Evolutionary conservation across 2,329 filamentous ascomycete species (phyloP), one percentile per base, ranked within the genome.

Genomic region (Metarhizium humberi): DNA sequence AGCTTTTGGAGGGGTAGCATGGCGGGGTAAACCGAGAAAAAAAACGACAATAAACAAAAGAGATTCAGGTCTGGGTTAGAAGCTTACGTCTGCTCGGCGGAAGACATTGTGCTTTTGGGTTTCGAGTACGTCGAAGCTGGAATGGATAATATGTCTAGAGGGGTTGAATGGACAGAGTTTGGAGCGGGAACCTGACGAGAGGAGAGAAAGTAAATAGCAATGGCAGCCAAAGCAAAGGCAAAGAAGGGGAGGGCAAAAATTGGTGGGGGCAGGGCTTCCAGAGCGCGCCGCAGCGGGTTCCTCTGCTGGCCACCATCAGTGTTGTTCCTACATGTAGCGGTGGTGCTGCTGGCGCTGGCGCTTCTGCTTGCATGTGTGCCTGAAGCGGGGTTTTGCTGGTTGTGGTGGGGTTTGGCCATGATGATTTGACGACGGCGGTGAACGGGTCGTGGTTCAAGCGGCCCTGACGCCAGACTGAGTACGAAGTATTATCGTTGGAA

Each of bases 51-150:
- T 25, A 25, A 25, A 25, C 25, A 25, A 25, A 25, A 25, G 25
- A 25, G 25, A 25, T 25, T 25, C 25, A 32, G 4, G 18, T 14
- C 14, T 38, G 50, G 51, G 4, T 11, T 0, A 46, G 78, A 16
- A 14, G 52, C 88, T 76, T 78, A 95, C 90, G 91, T 96, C 81
- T 92, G 88, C 80, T 95, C 90, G 76, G 74, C 67, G 68, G 75
- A 78, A 78, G 88, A 82, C 85, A 88, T 88, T 71, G 71, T 84
- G 77, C 62, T 68, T 63, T 67, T 62, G 59, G 62, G 59, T 50
- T 56, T 51, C 48, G 59, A 56, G 56, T 68, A 57, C 62, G 20
- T 48, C 13, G 47, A 16, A 34, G 42, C 34, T 46, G 51, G 59
- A 52, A 57, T 56, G 64, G 62, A 60, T 59, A 64, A 63, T 53